Evolutionary conservation across 345 rosid genomes (phyloP), one percentile per base, ranked within the genome.

Genomic region (Brassica napus): DNA sequence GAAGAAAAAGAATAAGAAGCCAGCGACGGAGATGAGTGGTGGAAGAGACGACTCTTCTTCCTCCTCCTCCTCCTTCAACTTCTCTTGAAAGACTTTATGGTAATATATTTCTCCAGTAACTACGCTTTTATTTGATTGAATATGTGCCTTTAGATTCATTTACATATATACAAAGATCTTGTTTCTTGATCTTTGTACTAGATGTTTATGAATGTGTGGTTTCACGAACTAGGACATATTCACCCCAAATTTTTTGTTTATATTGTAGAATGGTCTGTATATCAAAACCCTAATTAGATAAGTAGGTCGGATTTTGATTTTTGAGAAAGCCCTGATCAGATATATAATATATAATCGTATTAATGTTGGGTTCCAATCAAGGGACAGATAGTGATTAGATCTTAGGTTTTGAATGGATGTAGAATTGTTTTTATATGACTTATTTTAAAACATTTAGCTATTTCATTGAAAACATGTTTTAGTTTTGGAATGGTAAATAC

Each of bases 1-100:
- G 86, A 92, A 92, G 92, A 92, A 92, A 69, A 90, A 87, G 16
- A 92, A 89, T 88, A 87, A 88, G 77, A 80, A 74, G 70, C 82
- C 74, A 32, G 73, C 75, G 30, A 18, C 44, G 35, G 74, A 73
- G 66, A 68, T 49, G 63, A 12, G 69, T 67, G 78, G 74, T 79
- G 82, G 82, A 66, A 73, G 82, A 79, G 78, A 79, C 10, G 78
- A 74, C 65, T 79, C 82, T 79, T 68, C 82, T 79, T 73, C 82
- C 26, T 79, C 82, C 8, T 47, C 82, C 59, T 68, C 75, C 21
- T 79, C 82, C 52, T 79, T 74, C 73, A 61, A 70, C 65, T 79
- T 79, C 75, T 52, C 64, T 32, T 73, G 31, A 54, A 64, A 72
- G 12, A 68, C 69, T 52, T 60, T 63, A 58, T 74, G 82, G 82